Percentiles rank a stretch among this genome's conserved stretches.
Evolutionary conservation across 805 yeast genomes (phyloP).

Genomic region (Yamadazyma endophytica): DNA sequence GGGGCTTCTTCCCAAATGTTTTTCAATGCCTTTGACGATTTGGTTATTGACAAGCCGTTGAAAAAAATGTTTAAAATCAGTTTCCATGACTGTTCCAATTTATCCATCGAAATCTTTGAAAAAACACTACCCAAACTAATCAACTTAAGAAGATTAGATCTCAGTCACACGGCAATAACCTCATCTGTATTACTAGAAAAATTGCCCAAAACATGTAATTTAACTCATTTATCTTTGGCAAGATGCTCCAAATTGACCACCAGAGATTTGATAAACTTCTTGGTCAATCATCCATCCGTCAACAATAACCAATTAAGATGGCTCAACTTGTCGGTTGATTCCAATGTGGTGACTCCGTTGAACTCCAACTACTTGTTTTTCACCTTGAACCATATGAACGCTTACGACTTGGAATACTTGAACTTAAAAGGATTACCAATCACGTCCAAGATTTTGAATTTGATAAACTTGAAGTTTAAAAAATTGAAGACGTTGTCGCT

Average conservation of each 20-base stretch:
- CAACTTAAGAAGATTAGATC: constrained; percentile 63
- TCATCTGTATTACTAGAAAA: constrained; percentile 50
- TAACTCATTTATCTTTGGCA: constrained; percentile 71
- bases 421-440: constrained; percentile 68
- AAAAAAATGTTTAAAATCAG: constrained; percentile 47
- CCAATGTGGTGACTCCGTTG: constrained; percentile 59
- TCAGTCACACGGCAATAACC: constrained; percentile 76
- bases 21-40: constrained; percentile 50
- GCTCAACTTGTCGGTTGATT: constrained; percentile 63
- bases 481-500: constrained; percentile 40
- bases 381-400: constrained; percentile 41
- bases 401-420: constrained; percentile 44
- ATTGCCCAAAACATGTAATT: constrained; percentile 52
- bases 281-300: constrained; percentile 68
- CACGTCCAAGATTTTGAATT: constrained; percentile 30
- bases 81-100: constrained; percentile 83
- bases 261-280: constrained; percentile 63
- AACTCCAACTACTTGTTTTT: constrained; percentile 45
- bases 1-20: constrained; percentile 73
- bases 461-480: constrained; percentile 37
- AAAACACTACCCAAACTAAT: constrained; percentile 55
- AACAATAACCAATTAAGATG: constrained; percentile 48
- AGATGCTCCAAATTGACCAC: constrained; percentile 62
- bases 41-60: constrained; percentile 25
- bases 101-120: constrained; percentile 53